These are phyloP conservation scores for Grosmannia penicillata DNA, from an alignment of 2,329 filamentous ascomycete species.

Conservation along the genomic window DNA sequence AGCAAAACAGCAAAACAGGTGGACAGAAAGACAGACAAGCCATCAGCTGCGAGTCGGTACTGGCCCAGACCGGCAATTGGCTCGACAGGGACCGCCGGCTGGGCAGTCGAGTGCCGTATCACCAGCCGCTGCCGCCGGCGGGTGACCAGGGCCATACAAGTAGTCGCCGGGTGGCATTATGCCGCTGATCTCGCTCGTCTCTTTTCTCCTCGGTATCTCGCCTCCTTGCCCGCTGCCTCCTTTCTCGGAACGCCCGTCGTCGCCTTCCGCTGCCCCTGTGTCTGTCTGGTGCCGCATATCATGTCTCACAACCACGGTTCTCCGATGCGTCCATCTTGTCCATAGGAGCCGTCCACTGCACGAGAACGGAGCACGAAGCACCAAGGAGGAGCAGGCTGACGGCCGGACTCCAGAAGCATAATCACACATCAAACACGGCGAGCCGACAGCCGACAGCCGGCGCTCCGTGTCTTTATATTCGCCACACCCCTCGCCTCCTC, in stretches of 20 bases:
- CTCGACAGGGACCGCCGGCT: no score
- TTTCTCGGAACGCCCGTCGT: slow-evolving; percentile 9
- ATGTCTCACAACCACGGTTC: slow-evolving; percentile 7
- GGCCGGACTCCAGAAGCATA: no score
- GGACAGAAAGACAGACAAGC: no score
- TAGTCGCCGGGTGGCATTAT: no score
- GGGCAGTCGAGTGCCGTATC: slow-evolving; percentile 9
- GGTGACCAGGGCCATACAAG: no score
- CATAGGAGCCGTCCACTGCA: slow-evolving; percentile 2
- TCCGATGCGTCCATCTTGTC: slow-evolving; percentile 5
- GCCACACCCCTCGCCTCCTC: background rate
- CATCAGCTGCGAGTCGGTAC: no score
- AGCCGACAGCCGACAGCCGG: no score
- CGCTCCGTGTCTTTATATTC: background rate
- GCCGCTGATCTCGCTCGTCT: no score
- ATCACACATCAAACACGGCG: no score
- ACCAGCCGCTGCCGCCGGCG: slow-evolving; percentile 10
- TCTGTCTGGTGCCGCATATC: slow-evolving; percentile 7
- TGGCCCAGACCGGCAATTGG: no score
- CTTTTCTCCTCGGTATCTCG: background rate
- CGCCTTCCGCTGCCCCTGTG: background rate
- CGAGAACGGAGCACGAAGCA: background rate
- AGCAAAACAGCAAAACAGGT: no score
- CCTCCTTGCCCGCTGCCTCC: background rate
- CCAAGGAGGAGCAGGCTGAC: background rate